phyloP scores from a whole-genome alignment of 257 asterid genomes.

The Eucommia ulmoides region DNA sequence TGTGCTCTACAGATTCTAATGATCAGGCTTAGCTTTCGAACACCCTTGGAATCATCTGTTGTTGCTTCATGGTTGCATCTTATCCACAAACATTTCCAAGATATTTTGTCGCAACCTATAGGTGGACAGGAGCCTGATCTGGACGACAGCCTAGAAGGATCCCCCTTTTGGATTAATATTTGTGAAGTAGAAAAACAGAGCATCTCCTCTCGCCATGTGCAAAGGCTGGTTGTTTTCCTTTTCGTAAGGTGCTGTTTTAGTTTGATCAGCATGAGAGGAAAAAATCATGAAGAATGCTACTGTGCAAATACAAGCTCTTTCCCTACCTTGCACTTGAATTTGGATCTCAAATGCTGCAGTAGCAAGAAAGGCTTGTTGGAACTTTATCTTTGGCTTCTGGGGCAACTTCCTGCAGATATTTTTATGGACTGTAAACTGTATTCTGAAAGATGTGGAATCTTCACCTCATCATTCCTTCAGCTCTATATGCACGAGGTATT shows the following conservation, averaged over 20 bases:
- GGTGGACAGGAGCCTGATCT: conserved; percentile 19
- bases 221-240: conserved; percentile 55
- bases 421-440: conserved; percentile 26
- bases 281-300: conserved; percentile 13
- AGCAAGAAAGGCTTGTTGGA: conserved; percentile 30
- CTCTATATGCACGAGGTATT: conserved; percentile 83
- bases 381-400: conserved; percentile 60
- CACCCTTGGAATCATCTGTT: conserved; percentile 28
- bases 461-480: conserved; percentile 59
- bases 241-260: conserved; percentile 57
- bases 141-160: conserved; percentile 47
- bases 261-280: conserved; percentile 22
- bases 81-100: conserved; percentile 52
- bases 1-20: conserved; percentile 49
- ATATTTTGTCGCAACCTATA: conserved; percentile 45
- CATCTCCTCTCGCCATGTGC: conserved; percentile 41
- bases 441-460: conserved; percentile 31
- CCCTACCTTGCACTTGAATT: conserved; percentile 17
- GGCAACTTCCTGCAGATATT: conserved; percentile 36
- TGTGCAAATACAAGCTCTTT: conserved; percentile 14
- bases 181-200: conserved; percentile 23
- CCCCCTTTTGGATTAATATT: conserved; percentile 52
- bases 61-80: conserved; percentile 45
- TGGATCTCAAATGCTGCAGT: conserved; percentile 18
- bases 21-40: conserved; percentile 45